A percentile compares a stretch with the other conserved stretches of the same genome.
Conservation (phyloP, 495 filamentous ascomycete species). For the Collariella sp. region DNA sequence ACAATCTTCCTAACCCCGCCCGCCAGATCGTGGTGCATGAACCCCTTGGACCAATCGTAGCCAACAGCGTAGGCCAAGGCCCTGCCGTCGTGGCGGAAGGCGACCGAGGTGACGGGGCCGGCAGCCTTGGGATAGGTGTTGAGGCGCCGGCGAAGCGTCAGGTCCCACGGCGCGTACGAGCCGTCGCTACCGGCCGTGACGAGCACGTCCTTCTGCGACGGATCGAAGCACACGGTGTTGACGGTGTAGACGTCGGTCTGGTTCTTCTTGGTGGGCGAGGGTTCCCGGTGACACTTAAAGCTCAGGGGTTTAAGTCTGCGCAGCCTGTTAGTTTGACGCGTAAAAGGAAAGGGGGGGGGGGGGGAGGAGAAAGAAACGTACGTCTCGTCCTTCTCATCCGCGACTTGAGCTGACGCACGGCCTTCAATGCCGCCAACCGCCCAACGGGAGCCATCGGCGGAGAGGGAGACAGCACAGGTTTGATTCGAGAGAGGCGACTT, state of each 20-base stretch:
- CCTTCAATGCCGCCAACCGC: slow-evolving; percentile 85
- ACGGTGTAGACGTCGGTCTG: slow-evolving; percentile 74
- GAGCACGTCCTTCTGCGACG: slow-evolving; percentile 70
- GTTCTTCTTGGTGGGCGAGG: slow-evolving; percentile 44
- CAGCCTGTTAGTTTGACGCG: not conserved
- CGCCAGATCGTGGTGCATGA: slow-evolving; percentile 54
- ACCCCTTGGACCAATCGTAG: slow-evolving; percentile 95
- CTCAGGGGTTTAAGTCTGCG: slow-evolving; percentile 55
- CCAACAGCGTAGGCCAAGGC: slow-evolving; percentile 88
- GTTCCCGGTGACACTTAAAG: slow-evolving; percentile 88
- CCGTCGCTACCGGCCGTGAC: slow-evolving; percentile 84
- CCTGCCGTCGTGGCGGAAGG: slow-evolving; percentile 65
- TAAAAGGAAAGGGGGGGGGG: not conserved
- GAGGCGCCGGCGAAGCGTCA: slow-evolving; percentile 75
- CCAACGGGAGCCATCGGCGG: slow-evolving; percentile 73
- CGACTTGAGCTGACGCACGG: slow-evolving; percentile 80
- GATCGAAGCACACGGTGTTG: slow-evolving; percentile 85
- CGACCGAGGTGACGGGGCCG: slow-evolving; percentile 67
- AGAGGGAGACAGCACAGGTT: slow-evolving; percentile 77
- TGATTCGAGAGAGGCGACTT: slow-evolving; percentile 84
- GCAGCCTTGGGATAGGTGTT: slow-evolving; percentile 79
- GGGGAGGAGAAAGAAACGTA: slow-evolving; percentile 31
- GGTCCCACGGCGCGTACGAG: slow-evolving; percentile 87
- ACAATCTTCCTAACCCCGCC: slow-evolving; percentile 73
- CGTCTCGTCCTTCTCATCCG: slow-evolving; percentile 75